Percentiles rank a stretch among this genome's conserved stretches.
Evolutionary conservation across 1,284 basidiomycete genomes (phyloP).

Genomic region (Phylloboletellus chloephorus): DNA sequence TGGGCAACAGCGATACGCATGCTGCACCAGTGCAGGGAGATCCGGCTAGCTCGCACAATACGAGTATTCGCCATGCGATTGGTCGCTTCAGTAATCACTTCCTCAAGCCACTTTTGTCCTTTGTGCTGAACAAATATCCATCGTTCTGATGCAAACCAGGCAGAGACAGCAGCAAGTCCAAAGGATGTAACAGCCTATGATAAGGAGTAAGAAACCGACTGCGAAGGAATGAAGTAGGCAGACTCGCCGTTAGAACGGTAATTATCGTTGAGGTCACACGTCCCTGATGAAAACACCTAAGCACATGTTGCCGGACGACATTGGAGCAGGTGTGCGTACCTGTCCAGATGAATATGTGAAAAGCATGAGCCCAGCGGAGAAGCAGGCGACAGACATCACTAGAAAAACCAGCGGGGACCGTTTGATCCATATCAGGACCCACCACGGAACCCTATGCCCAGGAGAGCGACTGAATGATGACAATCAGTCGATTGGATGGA

Average conservation of each 20-base stretch:
- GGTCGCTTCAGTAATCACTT: constrained; percentile 51
- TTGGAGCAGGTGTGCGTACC: constrained; percentile 29
- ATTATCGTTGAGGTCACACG: constrained; percentile 61
- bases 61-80: constrained; percentile 40
- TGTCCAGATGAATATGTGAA: constrained; percentile 49
- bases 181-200: constrained; percentile 54
- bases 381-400: constrained; percentile 53
- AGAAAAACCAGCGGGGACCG: constrained; percentile 52
- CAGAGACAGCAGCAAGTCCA: constrained; percentile 66
- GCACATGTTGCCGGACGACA: constrained; percentile 19
- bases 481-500: constrained; percentile 17
- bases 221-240: not conserved
- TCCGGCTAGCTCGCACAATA: constrained; percentile 29
- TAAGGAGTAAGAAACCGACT: constrained; percentile 10
- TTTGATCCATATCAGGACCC: constrained; percentile 53
- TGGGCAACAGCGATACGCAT: constrained; percentile 21
- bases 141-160: constrained; percentile 73
- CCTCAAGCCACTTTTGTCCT: constrained; percentile 71
- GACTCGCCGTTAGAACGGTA: constrained; percentile 60
- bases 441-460: constrained; percentile 52
- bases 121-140: constrained; percentile 65
- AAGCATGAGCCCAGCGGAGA: constrained; percentile 50
- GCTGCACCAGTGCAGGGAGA: constrained; percentile 24
- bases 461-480: constrained; percentile 47
- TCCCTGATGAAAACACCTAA: constrained; percentile 37